Evolutionary conservation across 352 stramenopile species (phyloP).

Genomic region (Halophytophthora polymorphica): DNA sequence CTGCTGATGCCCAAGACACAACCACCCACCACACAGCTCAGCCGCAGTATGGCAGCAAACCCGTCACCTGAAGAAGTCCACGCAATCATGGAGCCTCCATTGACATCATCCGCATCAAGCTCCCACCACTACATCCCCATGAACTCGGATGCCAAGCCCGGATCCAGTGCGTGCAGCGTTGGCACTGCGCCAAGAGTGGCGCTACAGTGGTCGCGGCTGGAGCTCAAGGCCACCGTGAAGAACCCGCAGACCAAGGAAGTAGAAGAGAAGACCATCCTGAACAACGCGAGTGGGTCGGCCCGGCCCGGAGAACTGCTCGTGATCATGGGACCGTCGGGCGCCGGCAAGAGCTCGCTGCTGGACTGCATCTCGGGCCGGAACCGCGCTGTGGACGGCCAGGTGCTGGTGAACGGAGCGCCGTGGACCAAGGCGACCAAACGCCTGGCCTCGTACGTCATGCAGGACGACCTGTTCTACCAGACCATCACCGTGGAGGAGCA

Average conservation of each 20-base stretch:
- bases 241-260: conserved; percentile 41
- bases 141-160: too few species aligned
- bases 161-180: too few species aligned
- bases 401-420: conserved; percentile 60
- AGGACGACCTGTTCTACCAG: conserved; percentile 87
- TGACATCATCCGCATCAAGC: too few species aligned
- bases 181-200: conserved; percentile 17
- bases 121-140: too few species aligned
- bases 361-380: conserved; percentile 93
- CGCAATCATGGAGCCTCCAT: background rate
- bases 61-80: background rate
- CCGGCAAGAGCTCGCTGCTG: conserved; percentile 92
- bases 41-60: too few species aligned
- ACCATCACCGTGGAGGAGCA: conserved; percentile 91
- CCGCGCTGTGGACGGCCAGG: conserved; percentile 47
- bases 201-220: conserved; percentile 44
- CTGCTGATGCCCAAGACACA: too few species aligned
- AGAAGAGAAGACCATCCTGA: conserved; percentile 55
- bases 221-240: conserved; percentile 24
- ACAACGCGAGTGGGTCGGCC: conserved; percentile 41
- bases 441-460: conserved; percentile 71
- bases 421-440: conserved; percentile 33
- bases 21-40: too few species aligned
- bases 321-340: conserved; percentile 66
- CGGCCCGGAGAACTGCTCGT: conserved; percentile 51